phyloP scores from a whole-genome alignment of 768 basidiomycete genomes.

The Agaricus blazei region DNA sequence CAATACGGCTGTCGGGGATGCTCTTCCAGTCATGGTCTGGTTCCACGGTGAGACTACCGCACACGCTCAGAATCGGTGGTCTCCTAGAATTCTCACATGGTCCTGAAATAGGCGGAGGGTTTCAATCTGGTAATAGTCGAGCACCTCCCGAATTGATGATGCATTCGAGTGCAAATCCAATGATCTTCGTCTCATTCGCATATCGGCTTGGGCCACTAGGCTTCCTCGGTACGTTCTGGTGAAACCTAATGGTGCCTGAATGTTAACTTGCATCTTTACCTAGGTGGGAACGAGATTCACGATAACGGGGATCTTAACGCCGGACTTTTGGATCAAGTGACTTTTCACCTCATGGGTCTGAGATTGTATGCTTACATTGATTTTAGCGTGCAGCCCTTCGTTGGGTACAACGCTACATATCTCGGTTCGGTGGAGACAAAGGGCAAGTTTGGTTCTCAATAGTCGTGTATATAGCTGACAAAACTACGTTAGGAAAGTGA shows the following conservation, averaged over 20 bases:
- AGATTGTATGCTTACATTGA: neutral
- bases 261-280: neutral
- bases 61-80: neutral
- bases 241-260: neutral
- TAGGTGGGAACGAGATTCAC: constrained; percentile 29
- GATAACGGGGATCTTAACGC: constrained; percentile 29
- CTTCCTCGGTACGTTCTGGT: constrained; percentile 26
- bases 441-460: constrained; percentile 15
- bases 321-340: constrained; percentile 36
- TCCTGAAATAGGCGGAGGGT: constrained; percentile 28
- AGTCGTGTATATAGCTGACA: neutral
- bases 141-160: constrained; percentile 27
- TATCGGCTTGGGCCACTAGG: constrained; percentile 39
- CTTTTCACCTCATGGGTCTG: neutral
- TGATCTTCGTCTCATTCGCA: constrained; percentile 38
- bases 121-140: constrained; percentile 30
- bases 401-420: constrained; percentile 34
- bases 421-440: constrained; percentile 31
- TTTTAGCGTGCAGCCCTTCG: constrained; percentile 27
- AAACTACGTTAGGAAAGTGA: constrained; percentile 24
- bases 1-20: constrained; percentile 15
- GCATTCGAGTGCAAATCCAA: constrained; percentile 22
- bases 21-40: constrained; percentile 35
- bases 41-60: constrained; percentile 30
- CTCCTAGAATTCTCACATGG: neutral